Percentiles rank a stretch among this genome's conserved stretches.
phyloP scores from a whole-genome alignment of 1,284 basidiomycete genomes.

The Austroboletus niveus region DNA sequence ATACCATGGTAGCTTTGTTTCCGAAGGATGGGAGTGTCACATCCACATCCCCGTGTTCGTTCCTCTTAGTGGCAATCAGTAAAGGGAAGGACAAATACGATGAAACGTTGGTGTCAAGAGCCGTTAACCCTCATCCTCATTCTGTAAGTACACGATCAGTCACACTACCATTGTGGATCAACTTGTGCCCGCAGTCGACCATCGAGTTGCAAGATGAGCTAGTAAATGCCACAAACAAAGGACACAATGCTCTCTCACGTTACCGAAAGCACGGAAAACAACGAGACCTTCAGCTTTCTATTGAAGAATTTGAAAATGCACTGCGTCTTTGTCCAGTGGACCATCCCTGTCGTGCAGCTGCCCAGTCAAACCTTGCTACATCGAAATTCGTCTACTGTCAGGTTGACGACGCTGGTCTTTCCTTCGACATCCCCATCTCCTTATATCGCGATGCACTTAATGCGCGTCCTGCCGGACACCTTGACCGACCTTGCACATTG shows the following conservation, averaged over 20 bases:
- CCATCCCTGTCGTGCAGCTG: background rate
- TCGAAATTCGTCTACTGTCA: background rate
- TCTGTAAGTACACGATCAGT: no score
- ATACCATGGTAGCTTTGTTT: background rate
- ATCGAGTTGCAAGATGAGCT: background rate
- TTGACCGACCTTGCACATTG: background rate
- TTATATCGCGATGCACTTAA: background rate
- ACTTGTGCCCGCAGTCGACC: no score
- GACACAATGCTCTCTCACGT: background rate
- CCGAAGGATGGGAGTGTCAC: background rate
- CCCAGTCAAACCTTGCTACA: background rate
- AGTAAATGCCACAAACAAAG: background rate
- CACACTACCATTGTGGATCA: no score
- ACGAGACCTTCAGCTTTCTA: background rate
- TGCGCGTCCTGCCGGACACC: background rate
- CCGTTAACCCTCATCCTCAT: background rate
- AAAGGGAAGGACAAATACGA: background rate
- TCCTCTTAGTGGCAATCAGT: background rate
- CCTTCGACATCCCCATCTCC: background rate
- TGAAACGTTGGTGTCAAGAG: background rate
- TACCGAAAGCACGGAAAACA: background rate
- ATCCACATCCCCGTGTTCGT: background rate
- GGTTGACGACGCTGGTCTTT: background rate
- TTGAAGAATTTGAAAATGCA: background rate
- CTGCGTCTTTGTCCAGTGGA: background rate